Conservation (phyloP, 164 flowering plant species). For the Piper longum region DNA sequence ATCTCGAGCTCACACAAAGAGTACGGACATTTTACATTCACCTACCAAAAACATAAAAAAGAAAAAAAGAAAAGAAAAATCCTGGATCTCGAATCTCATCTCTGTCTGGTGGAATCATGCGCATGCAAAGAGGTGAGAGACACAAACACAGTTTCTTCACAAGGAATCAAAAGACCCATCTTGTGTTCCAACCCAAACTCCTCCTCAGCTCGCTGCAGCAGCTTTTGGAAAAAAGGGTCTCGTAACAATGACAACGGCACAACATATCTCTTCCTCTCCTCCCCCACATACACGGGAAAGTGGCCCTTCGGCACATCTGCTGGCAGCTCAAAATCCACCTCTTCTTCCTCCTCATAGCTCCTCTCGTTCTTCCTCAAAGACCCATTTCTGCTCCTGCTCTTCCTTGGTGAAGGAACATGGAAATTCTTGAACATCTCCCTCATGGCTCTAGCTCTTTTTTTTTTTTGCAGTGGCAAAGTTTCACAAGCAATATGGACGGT, state of each 20-base stretch:
- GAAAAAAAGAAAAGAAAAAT: no score
- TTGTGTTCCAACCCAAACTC: slow-evolving; percentile 46
- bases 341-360: neutral
- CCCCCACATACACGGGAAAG: slow-evolving; percentile 47
- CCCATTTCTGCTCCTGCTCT: slow-evolving; percentile 1
- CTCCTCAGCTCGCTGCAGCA: slow-evolving; percentile 40
- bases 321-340: neutral
- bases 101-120: neutral
- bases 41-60: neutral
- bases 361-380: neutral
- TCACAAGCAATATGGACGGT: neutral
- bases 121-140: slow-evolving; percentile 22
- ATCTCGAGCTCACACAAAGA: no score
- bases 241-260: slow-evolving; percentile 31
- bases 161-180: slow-evolving; percentile 46
- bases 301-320: slow-evolving; percentile 49
- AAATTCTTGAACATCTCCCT: slow-evolving; percentile 3
- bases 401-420: slow-evolving; percentile 1
- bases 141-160: slow-evolving; percentile 36
- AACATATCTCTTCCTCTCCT: slow-evolving; percentile 32
- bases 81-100: slow-evolving; percentile 1
- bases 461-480: no score
- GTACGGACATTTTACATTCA: no score
- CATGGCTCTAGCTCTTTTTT: slow-evolving; percentile 1
- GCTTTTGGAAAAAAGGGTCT: slow-evolving; percentile 24